Evolutionary conservation across 352 stramenopile species (phyloP), one percentile per base, ranked within the genome.

Genomic region (Blastocystis sp.): DNA sequence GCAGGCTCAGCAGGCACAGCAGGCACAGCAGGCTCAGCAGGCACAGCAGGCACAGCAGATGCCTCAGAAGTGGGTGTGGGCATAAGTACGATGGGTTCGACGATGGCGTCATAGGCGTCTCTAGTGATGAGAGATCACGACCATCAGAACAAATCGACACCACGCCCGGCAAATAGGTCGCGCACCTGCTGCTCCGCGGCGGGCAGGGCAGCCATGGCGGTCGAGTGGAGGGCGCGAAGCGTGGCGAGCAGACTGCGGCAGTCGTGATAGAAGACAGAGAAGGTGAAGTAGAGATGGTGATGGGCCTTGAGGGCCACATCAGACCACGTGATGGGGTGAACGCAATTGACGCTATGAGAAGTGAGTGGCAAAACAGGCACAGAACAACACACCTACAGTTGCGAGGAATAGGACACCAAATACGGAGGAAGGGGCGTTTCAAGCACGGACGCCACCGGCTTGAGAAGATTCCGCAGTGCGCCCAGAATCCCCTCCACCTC

Each of bases 261-360:
- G 34, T 74, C 64, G 4, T 9, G 7, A 21, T 45, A 38, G 10
- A 74, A 48, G 7, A 48, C 64, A 11, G n/a, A 48, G 21, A 52
- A n/a, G 7, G 64, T n/a, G 21, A 38, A 21, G 4, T 74, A 74
- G 23, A 74, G 34, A 11, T 41, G 23, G 40, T 23, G 4, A 43
- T 74, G 34, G 21, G 9, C 64, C 34, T 74, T 74, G n/a, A 74
- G 21, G 7, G 40, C 23, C 21, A 74, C 34, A 21, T 74, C 64
- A n/a, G 23, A 23, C 64, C 64, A 74, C 11, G 43, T 48, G 7
- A 74, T 48, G 17, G 64, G 64, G 21, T n/a, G 64, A 74, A n/a
- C 5, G 23, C 64, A 74, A 11, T 74, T 9, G 0, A 48, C 23
- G 40, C 64, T 74, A 74, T 1, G 2, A 14, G 48, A 56, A 14